Percentiles rank a stretch among this genome's conserved stretches.
Evolutionary conservation across 2,329 filamentous ascomycete genomes (phyloP).

Genomic region (Biscogniauxia marginata): DNA sequence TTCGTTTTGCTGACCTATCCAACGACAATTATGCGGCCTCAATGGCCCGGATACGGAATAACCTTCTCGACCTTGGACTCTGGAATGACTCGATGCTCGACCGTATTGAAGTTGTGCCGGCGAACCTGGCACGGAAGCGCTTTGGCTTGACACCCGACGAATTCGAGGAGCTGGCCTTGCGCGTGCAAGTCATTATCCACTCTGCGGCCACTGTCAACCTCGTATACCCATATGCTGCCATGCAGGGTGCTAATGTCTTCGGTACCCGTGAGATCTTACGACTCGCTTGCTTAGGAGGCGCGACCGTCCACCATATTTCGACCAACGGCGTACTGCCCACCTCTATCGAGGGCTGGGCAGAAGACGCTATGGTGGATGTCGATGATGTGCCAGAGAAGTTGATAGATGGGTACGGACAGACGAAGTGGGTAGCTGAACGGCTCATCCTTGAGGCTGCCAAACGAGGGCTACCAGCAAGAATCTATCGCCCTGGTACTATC

Average conservation of each 20-base stretch:
- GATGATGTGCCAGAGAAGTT: constrained; percentile 68
- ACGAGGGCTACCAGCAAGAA: constrained; percentile 67
- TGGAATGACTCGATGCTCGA: constrained; percentile 78
- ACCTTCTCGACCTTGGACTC: constrained; percentile 73
- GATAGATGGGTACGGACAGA: constrained; percentile 73
- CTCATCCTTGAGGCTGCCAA: constrained; percentile 68
- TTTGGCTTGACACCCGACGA: constrained; percentile 65
- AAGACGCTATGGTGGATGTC: constrained; percentile 65
- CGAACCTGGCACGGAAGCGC: constrained; percentile 66
- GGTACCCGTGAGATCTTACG: constrained; percentile 75
- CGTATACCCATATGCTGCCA: constrained; percentile 76
- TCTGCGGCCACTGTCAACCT: constrained; percentile 77
- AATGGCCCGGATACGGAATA: constrained; percentile 70
- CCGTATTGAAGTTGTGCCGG: constrained; percentile 72
- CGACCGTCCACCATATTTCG: constrained; percentile 75
- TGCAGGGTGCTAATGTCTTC: constrained; percentile 73
- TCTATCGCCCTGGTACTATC: constrained; percentile 74
- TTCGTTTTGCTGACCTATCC: constrained; percentile 68
- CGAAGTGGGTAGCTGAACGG: constrained; percentile 79
- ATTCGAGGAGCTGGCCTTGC: constrained; percentile 63
- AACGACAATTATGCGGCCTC: constrained; percentile 64
- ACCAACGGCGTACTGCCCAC: constrained; percentile 78
- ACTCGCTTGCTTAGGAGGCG: constrained; percentile 63
- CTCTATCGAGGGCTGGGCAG: constrained; percentile 68
- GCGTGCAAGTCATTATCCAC: constrained; percentile 73